These are phyloP conservation scores for Rhodosporidiobolus odoratus DNA, from an alignment of 768 basidiomycete species.

Conservation along the genomic window DNA sequence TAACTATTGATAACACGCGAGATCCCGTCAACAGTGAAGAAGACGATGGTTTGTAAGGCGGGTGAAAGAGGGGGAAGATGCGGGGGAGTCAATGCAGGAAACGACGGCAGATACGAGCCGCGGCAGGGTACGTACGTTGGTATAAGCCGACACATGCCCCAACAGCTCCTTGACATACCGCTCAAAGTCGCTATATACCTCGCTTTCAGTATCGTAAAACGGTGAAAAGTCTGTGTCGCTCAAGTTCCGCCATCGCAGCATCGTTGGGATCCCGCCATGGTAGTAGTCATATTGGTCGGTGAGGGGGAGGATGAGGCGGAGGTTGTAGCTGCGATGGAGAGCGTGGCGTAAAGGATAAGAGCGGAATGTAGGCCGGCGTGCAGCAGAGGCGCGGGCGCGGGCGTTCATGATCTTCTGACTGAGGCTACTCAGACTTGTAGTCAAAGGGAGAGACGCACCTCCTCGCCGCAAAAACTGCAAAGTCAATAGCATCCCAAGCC, in stretches of 20 bases:
- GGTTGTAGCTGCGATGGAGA: constrained; percentile 29
- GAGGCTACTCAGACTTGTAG: too few relatives aligned
- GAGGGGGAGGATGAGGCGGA: constrained; percentile 40
- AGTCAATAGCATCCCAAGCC: constrained; percentile 43
- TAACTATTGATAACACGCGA: constrained; percentile 20
- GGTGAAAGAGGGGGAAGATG: not conserved
- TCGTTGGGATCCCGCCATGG: constrained; percentile 28
- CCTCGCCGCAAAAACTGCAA: constrained; percentile 41
- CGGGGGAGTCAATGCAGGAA: not conserved
- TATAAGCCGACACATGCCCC: constrained; percentile 35
- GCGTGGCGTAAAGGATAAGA: too few relatives aligned
- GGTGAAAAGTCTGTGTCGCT: constrained; percentile 25
- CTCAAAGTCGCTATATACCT: constrained; percentile 30
- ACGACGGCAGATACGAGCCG: not conserved
- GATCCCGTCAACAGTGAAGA: not conserved
- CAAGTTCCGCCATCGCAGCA: constrained; percentile 40
- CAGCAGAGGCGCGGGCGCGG: too few relatives aligned
- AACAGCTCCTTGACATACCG: constrained; percentile 34
- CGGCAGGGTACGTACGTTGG: constrained; percentile 17
- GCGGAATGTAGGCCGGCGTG: too few relatives aligned
- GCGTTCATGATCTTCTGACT: too few relatives aligned
- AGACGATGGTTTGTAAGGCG: not conserved
- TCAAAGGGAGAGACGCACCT: constrained; percentile 18
- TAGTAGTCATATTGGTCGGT: constrained; percentile 40
- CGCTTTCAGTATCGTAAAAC: constrained; percentile 36